These are phyloP conservation scores for Colletotrichum endophyticum DNA, from an alignment of 2,329 filamentous ascomycete species.

Conservation along the genomic window DNA sequence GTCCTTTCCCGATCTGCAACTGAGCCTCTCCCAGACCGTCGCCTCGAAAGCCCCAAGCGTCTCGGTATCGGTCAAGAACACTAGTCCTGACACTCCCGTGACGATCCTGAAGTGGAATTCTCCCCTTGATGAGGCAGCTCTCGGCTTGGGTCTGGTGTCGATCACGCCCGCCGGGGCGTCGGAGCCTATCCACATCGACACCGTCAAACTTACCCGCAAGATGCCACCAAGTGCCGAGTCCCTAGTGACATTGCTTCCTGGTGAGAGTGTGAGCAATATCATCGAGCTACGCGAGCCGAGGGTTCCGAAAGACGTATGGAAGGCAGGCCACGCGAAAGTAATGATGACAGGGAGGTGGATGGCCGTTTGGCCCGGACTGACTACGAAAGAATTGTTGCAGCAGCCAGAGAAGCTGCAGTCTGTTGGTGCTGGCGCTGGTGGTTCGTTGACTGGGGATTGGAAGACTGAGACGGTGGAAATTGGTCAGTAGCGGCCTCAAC, in stretches of 20 bases:
- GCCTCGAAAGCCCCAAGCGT: conserved; percentile 37
- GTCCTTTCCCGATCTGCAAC: not conserved
- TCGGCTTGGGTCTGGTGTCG: conserved; percentile 44
- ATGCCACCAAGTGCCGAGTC: conserved; percentile 44
- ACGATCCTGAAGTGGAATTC: conserved; percentile 48
- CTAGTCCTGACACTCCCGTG: conserved; percentile 33
- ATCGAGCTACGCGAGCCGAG: conserved; percentile 39
- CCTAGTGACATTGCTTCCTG: conserved; percentile 42
- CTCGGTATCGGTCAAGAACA: conserved; percentile 44
- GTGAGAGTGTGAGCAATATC: conserved; percentile 35
- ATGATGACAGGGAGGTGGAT: conserved; percentile 42
- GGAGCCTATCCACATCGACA: conserved; percentile 37
- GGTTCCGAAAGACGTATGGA: conserved; percentile 35
- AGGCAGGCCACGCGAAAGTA: conserved; percentile 34
- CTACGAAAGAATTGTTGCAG: not conserved
- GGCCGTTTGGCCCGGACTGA: conserved; percentile 33
- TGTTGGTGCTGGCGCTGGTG: not conserved
- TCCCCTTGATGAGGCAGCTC: conserved; percentile 44
- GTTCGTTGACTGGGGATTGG: not conserved
- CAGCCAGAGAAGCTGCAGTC: not conserved
- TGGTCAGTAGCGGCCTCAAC: not conserved
- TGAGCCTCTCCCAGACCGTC: conserved; percentile 33
- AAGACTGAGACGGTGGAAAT: not conserved
- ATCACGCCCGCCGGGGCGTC: conserved; percentile 38
- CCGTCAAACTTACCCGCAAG: conserved; percentile 40